Percentiles rank a stretch among this genome's conserved stretches.
These are phyloP conservation scores for Cytospora leucostoma DNA, from an alignment of 2,329 filamentous ascomycete genomes.

Conservation along the genomic window DNA sequence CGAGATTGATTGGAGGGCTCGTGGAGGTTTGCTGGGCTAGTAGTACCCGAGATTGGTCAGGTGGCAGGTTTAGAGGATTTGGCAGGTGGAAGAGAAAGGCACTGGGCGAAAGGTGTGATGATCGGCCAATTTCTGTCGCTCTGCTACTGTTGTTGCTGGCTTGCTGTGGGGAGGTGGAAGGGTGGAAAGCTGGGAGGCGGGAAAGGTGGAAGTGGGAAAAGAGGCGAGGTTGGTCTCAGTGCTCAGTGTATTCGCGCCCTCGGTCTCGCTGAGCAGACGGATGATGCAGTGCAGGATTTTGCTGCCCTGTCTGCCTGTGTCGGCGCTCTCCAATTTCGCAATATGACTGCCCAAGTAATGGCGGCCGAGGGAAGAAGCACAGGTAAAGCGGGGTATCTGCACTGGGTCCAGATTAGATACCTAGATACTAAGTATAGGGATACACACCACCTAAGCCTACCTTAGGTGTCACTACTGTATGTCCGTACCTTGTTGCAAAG, in stretches of 20 bases:
- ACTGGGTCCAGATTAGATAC: not conserved
- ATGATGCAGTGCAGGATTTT: not conserved
- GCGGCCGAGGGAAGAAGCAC: not conserved
- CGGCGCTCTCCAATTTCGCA: not conserved
- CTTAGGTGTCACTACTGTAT: too few species aligned
- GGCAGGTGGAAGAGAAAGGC: not conserved
- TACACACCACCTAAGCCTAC: too few species aligned
- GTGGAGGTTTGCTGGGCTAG: conserved; percentile 6
- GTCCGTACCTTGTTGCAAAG: not conserved
- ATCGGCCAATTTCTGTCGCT: not conserved
- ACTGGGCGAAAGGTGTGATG: not conserved
- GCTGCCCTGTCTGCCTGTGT: not conserved
- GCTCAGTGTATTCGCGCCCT: not conserved
- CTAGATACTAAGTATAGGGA: too few species aligned
- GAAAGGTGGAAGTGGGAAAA: not conserved
- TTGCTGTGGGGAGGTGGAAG: not conserved
- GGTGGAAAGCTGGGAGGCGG: not conserved
- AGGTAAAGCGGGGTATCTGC: not conserved
- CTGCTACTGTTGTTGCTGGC: not conserved
- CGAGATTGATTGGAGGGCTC: conserved; percentile 7
- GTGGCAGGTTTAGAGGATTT: not conserved
- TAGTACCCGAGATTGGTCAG: conserved; percentile 1
- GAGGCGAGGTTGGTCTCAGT: conserved; percentile 1
- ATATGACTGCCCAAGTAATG: not conserved
- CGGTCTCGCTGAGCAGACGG: not conserved